Evolutionary conservation across 2,329 filamentous ascomycete species (phyloP), one percentile per base, ranked within the genome.

Genomic region (Onygena corvina): DNA sequence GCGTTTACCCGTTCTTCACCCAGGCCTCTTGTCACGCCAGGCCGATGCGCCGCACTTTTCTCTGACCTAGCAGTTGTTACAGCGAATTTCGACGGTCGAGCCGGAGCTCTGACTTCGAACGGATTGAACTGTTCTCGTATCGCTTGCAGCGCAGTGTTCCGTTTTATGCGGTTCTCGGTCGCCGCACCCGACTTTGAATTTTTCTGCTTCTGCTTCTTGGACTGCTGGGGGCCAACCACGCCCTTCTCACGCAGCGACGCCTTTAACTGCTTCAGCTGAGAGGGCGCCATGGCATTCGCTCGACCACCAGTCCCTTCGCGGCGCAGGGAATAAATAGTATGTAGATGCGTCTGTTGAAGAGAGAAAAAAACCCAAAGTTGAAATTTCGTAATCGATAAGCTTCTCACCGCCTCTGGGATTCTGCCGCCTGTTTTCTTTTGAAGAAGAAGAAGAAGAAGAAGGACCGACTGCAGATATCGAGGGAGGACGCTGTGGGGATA

Each of bases 101-200:
- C 75, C 34, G 83, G 80, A 51, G 84, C 80, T 67, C 93, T 93
- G 64, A 94, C 79, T 63, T 98, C 92, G 67, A 98, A 98, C 0
- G 92, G 92, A 65, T 98, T 98, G 77, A 96, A 96, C 58, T 89
- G 84, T 61, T 96, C 89, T 62, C 92, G 84, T 64, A 98, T 95
- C 50, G 79, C 80, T 58, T 85, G 81, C 54, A 98, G 75, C 12
- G 88, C 86, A 50, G 80, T 82, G 61, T 83, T 79, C 61, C 84
- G 80, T 64, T 87, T 80, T 21, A 86, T 76, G 52, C 86, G 81
- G 67, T 87, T 85, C 60, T 90, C 82, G 58, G 76, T 79, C 54
- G 75, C 76, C 50, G 77, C 79, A 47, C 76, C 77, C 66, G 80
- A 80, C 65, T 81, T 80, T 48, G 75, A 79, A 61, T 77, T 76